Evolutionary conservation across 371 early-diverging fungal genomes (phyloP).

Genomic region (Funneliformis caledonium): DNA sequence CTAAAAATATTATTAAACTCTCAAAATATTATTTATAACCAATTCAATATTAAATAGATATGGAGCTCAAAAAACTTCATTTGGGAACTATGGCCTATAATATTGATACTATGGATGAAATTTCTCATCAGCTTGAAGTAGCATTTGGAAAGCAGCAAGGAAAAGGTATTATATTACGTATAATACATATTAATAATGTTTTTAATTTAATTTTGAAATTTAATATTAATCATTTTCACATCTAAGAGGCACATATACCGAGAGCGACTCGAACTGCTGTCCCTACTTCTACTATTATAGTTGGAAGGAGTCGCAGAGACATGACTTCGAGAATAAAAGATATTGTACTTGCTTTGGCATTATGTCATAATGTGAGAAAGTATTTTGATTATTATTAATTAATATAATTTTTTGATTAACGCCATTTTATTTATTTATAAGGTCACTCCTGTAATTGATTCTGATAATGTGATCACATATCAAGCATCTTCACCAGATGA

Average conservation of each 20-base stretch:
- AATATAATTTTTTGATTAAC: background rate
- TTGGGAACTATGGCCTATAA: conserved; percentile 97
- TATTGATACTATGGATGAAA: conserved; percentile 89
- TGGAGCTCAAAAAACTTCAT: conserved; percentile 98
- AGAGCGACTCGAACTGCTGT: background rate
- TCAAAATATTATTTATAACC: background rate
- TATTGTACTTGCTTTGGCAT: conserved; percentile 83
- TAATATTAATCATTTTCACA: background rate
- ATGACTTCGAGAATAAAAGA: conserved; percentile 79
- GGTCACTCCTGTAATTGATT: conserved; percentile 45
- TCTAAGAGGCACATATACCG: background rate
- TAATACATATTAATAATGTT: background rate
- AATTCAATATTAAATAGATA: conserved; percentile 62
- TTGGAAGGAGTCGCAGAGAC: conserved; percentile 66
- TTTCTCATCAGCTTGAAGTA: conserved; percentile 65
- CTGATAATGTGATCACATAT: conserved; percentile 67
- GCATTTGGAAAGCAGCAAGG: conserved; percentile 54
- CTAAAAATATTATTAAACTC: background rate
- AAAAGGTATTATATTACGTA: conserved; percentile 18
- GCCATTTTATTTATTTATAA: background rate
- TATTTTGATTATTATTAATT: background rate
- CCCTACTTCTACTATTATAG: background rate
- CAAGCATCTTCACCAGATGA: conserved; percentile 99
- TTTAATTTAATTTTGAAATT: background rate
- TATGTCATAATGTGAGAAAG: conserved; percentile 91